phyloP scores from a whole-genome alignment of 441 rosid genomes.

The Daphne laureola region DNA sequence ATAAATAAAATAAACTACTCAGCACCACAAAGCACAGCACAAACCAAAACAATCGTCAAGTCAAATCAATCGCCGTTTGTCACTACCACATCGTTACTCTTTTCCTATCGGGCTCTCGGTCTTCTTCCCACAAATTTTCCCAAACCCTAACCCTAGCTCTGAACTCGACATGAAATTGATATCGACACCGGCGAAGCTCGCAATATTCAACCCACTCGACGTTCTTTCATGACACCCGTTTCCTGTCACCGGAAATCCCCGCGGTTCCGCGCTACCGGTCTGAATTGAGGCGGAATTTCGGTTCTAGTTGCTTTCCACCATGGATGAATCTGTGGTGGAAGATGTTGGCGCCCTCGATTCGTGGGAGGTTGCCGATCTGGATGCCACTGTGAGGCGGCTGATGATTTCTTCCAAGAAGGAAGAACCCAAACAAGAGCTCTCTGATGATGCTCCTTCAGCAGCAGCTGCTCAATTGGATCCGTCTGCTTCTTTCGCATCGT shows the following conservation, averaged over 20 bases:
- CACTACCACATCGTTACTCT: too few relatives aligned
- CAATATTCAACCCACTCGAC: slow-evolving; percentile 1
- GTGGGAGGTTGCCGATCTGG: slow-evolving; percentile 66
- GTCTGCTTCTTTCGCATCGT: slow-evolving; percentile 9
- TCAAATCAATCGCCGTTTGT: too few relatives aligned
- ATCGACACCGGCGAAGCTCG: background rate
- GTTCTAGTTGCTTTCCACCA: slow-evolving; percentile 14
- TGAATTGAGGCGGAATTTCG: background rate
- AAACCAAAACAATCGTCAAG: too few relatives aligned
- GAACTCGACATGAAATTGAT: slow-evolving; percentile 17
- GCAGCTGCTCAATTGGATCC: slow-evolving; percentile 1
- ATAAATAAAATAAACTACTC: too few relatives aligned
- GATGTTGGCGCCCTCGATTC: slow-evolving; percentile 65
- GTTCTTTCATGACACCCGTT: slow-evolving; percentile 19
- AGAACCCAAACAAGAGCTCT: slow-evolving; percentile 17
- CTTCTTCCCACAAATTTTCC: slow-evolving; percentile 3
- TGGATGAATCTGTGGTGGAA: slow-evolving; percentile 74
- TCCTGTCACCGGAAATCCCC: slow-evolving; percentile 15
- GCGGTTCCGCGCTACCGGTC: background rate
- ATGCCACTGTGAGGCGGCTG: slow-evolving; percentile 42
- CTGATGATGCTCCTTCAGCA: slow-evolving; percentile 17
- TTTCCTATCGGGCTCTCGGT: too few relatives aligned
- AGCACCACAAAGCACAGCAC: too few relatives aligned
- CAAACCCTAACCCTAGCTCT: slow-evolving; percentile 30
- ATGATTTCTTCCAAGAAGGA: slow-evolving; percentile 23